Conservation (phyloP, 495 filamentous ascomycete genomes). For the Neurospora hispaniola region DNA sequence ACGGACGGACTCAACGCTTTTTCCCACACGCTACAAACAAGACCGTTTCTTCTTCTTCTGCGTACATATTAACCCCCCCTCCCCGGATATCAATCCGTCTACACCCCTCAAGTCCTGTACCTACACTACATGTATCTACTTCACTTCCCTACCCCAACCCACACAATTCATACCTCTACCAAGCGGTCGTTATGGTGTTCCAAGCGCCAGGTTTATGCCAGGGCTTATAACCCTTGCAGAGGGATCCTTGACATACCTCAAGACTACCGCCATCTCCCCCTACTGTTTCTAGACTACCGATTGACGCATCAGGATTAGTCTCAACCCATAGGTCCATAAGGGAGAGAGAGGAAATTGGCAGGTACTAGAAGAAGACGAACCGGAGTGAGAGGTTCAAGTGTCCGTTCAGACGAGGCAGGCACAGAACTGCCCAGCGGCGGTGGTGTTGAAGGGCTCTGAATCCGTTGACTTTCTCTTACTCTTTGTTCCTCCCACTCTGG, state of each 20-base stretch:
- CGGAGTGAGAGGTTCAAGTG: not conserved
- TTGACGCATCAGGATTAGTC: not conserved
- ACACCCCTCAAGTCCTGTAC: not conserved
- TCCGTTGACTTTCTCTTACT: not conserved
- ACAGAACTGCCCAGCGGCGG: not conserved
- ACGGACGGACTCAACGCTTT: not conserved
- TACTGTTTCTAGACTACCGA: not conserved
- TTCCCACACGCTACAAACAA: not conserved
- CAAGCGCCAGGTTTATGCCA: not conserved
- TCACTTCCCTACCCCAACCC: not conserved
- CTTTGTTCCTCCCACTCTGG: not conserved
- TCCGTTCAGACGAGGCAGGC: not conserved
- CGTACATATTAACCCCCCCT: not conserved
- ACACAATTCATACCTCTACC: not conserved
- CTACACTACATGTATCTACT: not conserved
- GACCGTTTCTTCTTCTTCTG: not conserved
- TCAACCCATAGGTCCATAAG: not conserved
- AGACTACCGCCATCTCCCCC: not conserved
- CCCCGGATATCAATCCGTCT: not conserved
- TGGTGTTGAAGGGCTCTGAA: not conserved
- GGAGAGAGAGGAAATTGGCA: not conserved
- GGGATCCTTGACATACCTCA: not conserved
- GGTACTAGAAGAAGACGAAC: not conserved
- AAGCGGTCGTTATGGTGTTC: not conserved
- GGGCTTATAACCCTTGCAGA: not conserved